A percentile compares a stretch with the other conserved stretches of the same genome.
These are phyloP conservation scores for Serendipita sp. DNA, from an alignment of 768 basidiomycete species.

Conservation along the genomic window DNA sequence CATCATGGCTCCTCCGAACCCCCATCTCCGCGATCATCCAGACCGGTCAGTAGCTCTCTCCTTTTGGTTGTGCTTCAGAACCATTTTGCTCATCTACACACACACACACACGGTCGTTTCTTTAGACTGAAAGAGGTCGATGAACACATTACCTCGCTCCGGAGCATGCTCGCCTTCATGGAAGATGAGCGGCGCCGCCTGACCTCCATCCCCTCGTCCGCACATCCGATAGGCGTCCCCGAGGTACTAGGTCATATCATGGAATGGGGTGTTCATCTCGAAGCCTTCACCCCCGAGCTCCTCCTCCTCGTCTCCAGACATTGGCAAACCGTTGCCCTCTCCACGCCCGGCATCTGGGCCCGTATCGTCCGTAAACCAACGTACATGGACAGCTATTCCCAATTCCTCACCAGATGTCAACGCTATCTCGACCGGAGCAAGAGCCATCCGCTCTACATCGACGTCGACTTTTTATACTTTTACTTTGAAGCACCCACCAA, in stretches of 20 bases:
- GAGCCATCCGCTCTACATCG: constrained; percentile 7
- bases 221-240: constrained; percentile 3
- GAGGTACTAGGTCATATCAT: constrained; percentile 2
- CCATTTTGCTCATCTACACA: no score
- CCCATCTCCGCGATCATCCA: constrained; percentile 2
- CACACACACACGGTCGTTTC: background rate
- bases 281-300: background rate
- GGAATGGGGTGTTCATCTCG: constrained; percentile 6
- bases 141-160: background rate
- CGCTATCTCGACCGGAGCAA: background rate
- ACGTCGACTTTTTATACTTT: constrained; percentile 7
- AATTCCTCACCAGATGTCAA: background rate
- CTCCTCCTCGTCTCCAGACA: background rate
- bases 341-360: background rate
- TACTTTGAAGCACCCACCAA: constrained; percentile 1
- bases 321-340: constrained; percentile 1
- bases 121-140: background rate
- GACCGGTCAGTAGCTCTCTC: constrained; percentile 1
- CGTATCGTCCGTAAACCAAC: constrained; percentile 5
- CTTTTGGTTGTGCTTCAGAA: no score
- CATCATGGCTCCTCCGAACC: constrained; percentile 4
- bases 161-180: background rate
- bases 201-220: background rate
- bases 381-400: constrained; percentile 6
- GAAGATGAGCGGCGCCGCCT: background rate